These are phyloP conservation scores for Leucosporidium creatinivorum DNA, from an alignment of 768 basidiomycete species.

Conservation along the genomic window DNA sequence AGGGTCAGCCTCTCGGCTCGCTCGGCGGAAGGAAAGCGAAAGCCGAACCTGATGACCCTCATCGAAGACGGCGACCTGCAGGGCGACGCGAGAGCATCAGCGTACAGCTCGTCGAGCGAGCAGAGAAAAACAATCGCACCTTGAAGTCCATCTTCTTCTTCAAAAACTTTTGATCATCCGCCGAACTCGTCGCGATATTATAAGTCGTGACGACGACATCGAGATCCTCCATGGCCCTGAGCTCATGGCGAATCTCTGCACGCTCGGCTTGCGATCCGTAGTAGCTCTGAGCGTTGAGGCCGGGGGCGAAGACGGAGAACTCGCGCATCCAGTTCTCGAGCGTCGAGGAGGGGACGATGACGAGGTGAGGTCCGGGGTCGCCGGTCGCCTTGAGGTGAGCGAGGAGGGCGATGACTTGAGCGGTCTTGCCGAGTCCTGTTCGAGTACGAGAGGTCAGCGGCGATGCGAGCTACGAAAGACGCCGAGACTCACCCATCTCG, in stretches of 20 bases:
- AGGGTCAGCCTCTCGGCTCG: background rate
- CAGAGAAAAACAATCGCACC: slow-evolving; percentile 50
- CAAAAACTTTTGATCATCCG: slow-evolving; percentile 86
- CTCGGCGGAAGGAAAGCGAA: background rate
- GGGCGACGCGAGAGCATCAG: background rate
- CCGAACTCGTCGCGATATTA: slow-evolving; percentile 80
- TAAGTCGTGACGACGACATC: slow-evolving; percentile 96
- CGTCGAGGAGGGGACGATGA: slow-evolving; percentile 96
- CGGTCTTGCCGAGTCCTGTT: slow-evolving; percentile 86
- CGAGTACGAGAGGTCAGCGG: background rate
- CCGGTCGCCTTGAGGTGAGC: slow-evolving; percentile 71
- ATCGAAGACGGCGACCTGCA: slow-evolving; percentile 84
- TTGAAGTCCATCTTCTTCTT: slow-evolving; percentile 76
- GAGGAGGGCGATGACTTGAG: slow-evolving; percentile 96
- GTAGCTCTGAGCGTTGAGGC: slow-evolving; percentile 78
- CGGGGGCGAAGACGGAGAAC: slow-evolving; percentile 81
- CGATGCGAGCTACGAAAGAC: slow-evolving; percentile 22
- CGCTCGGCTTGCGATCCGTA: slow-evolving; percentile 90
- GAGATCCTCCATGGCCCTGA: slow-evolving; percentile 62
- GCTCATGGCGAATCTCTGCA: slow-evolving; percentile 59
- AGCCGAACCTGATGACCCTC: slow-evolving; percentile 62
- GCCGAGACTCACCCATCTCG: slow-evolving; percentile 71
- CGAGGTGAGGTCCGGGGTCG: slow-evolving; percentile 70
- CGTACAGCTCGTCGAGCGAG: too few relatives aligned
- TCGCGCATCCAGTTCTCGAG: slow-evolving; percentile 98